phyloP scores from a whole-genome alignment of 2,329 filamentous ascomycete species.

The Arthrinium puccinioides region DNA sequence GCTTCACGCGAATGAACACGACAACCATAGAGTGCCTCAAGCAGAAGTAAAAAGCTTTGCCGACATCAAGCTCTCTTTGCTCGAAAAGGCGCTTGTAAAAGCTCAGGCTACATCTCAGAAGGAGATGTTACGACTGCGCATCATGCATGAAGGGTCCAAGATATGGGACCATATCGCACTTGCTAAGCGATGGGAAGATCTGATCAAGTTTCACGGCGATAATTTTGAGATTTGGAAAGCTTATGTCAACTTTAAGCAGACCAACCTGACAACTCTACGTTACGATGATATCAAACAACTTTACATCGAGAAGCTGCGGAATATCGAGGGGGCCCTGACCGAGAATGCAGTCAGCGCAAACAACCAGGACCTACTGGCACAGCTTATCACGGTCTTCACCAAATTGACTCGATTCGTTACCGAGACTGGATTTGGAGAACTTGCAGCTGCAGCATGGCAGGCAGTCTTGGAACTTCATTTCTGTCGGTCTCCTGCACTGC shows the following conservation, averaged over 20 bases:
- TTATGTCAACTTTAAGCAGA: constrained; percentile 67
- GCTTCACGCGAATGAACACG: constrained; percentile 41
- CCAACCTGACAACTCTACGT: constrained; percentile 56
- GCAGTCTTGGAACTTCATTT: constrained; percentile 67
- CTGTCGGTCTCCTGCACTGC: constrained; percentile 39
- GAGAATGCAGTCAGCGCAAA: constrained; percentile 6
- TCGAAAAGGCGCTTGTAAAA: constrained; percentile 66
- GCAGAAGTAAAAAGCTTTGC: constrained; percentile 63
- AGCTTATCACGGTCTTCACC: constrained; percentile 64
- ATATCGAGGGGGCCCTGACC: constrained; percentile 8
- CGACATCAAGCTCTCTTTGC: constrained; percentile 73
- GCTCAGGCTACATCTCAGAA: constrained; percentile 37
- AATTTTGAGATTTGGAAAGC: constrained; percentile 65
- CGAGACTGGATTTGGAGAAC: constrained; percentile 71
- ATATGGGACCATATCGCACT: constrained; percentile 63
- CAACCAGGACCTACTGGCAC: constrained; percentile 19
- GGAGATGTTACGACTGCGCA: constrained; percentile 55
- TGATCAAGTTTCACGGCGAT: constrained; percentile 45
- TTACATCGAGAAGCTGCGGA: constrained; percentile 51
- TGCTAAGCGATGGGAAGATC: constrained; percentile 57
- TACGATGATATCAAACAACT: constrained; percentile 58
- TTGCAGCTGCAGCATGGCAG: constrained; percentile 78
- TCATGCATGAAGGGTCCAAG: constrained; percentile 68
- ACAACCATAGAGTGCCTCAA: constrained; percentile 38
- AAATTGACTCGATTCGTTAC: constrained; percentile 66